Conservation (phyloP, 2,329 filamentous ascomycete species). For the Alternaria gaisen region DNA sequence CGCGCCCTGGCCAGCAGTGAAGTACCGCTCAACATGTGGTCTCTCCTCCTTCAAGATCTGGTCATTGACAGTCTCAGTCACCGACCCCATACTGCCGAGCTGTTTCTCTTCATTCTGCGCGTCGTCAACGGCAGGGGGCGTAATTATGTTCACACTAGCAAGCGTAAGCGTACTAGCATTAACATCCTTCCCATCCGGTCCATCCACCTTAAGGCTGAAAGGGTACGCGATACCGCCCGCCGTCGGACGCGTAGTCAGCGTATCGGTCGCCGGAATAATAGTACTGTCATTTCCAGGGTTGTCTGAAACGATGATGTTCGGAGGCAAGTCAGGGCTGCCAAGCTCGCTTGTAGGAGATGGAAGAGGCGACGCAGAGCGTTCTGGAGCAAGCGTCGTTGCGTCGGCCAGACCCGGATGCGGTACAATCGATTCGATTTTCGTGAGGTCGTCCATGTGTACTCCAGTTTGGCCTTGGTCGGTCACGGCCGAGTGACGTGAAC, state of each 20-base stretch:
- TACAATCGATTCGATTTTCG: conserved; percentile 26
- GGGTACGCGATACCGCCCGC: conserved; percentile 76
- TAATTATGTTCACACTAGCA: conserved; percentile 45
- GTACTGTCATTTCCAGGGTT: conserved; percentile 45
- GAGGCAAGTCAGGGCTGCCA: background rate
- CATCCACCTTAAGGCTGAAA: conserved; percentile 70
- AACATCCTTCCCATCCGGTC: conserved; percentile 54
- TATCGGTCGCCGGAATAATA: conserved; percentile 58
- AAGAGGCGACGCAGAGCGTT: conserved; percentile 36
- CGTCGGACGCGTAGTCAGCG: conserved; percentile 69
- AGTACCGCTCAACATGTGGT: conserved; percentile 61
- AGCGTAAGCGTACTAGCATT: conserved; percentile 77
- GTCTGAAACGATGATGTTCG: conserved; percentile 33
- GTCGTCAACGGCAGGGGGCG: conserved; percentile 30
- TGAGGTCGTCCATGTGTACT: conserved; percentile 31
- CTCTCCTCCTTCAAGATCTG: conserved; percentile 21
- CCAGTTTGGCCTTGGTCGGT: conserved; percentile 46
- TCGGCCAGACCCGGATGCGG: conserved; percentile 36
- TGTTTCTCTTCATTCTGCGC: conserved; percentile 22
- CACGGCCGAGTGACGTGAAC: conserved; percentile 42
- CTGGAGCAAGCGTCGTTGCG: conserved; percentile 40
- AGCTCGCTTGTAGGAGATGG: conserved; percentile 24
- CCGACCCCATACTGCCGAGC: conserved; percentile 9
- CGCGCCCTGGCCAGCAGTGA: conserved; percentile 57
- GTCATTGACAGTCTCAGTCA: conserved; percentile 9